A percentile compares a stretch with the other conserved stretches of the same genome.
Conservation (phyloP, 73 alveolate genomes). For the Tetrahymena thermophila region DNA sequence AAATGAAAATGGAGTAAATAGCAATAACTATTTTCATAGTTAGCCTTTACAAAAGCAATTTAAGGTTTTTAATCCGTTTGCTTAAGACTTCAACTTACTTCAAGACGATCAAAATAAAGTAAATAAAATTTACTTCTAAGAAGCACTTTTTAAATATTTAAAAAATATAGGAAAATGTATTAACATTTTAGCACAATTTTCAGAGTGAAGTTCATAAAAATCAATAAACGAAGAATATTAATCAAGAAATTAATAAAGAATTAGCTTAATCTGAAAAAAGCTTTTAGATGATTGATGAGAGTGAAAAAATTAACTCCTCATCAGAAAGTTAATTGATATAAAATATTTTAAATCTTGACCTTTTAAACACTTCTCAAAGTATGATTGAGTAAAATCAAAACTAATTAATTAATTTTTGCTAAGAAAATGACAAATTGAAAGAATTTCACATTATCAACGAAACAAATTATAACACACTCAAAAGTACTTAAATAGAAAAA, state of each 20-base stretch:
- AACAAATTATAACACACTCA: neutral
- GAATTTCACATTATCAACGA: neutral
- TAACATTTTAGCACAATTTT: neutral
- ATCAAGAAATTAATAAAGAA: neutral
- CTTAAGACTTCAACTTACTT: neutral
- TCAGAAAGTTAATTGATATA: neutral
- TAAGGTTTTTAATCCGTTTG: neutral
- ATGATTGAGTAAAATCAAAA: neutral
- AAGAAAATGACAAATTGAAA: neutral
- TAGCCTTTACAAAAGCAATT: neutral
- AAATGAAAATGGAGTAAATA: neutral
- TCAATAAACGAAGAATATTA: neutral
- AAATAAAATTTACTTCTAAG: too few species aligned
- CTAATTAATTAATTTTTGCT: neutral
- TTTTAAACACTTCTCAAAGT: neutral
- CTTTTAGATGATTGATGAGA: neutral
- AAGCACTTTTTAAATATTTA: too few species aligned
- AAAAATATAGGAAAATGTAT: neutral
- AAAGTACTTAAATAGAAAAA: neutral
- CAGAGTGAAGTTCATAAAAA: neutral
- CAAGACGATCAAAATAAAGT: neutral
- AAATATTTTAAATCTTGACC: neutral
- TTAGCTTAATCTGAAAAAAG: neutral
- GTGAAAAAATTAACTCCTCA: neutral
- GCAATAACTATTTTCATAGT: neutral